phyloP scores from a whole-genome alignment of 2,329 filamentous ascomycete genomes.

The Trichophyton simii region DNA sequence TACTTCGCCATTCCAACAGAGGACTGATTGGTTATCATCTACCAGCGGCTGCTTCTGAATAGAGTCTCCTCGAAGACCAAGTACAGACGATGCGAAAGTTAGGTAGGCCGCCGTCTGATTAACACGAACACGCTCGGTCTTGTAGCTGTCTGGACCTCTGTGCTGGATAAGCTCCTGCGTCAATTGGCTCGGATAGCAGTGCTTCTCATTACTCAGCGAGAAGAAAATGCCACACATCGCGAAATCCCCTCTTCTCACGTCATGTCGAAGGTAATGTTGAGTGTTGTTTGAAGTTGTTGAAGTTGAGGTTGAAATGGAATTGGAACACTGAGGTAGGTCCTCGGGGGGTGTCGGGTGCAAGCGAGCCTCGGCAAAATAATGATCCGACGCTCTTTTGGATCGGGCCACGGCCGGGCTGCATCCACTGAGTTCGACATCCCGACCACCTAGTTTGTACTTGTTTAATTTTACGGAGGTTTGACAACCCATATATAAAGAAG shows the following conservation, averaged over 20 bases:
- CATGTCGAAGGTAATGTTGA: too few relatives aligned
- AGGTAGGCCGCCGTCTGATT: constrained; percentile 7
- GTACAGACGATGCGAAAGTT: constrained; percentile 67
- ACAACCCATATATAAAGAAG: neutral
- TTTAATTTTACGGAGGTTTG: neutral
- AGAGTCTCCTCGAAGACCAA: constrained; percentile 70
- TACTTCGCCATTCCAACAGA: constrained; percentile 97
- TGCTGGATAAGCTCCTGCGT: constrained; percentile 25
- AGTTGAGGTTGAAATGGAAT: too few relatives aligned
- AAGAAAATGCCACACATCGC: constrained; percentile 43
- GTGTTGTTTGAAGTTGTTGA: neutral
- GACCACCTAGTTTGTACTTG: neutral
- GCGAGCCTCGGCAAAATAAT: neutral
- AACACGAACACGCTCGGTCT: constrained; percentile 21
- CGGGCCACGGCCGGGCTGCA: too few relatives aligned
- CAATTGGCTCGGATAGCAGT: constrained; percentile 23
- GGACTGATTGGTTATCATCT: constrained; percentile 48
- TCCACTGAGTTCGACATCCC: too few relatives aligned
- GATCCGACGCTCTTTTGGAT: neutral
- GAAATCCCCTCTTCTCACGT: neutral
- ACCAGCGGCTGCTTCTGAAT: constrained; percentile 62
- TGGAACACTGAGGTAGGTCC: too few relatives aligned
- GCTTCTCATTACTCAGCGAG: constrained; percentile 29
- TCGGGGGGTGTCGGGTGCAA: too few relatives aligned
- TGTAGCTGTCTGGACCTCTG: constrained; percentile 35